Base-by-base conservation (phyloP, 768 basidiomycete genomes). In the Termitomyces sp. region DNA sequence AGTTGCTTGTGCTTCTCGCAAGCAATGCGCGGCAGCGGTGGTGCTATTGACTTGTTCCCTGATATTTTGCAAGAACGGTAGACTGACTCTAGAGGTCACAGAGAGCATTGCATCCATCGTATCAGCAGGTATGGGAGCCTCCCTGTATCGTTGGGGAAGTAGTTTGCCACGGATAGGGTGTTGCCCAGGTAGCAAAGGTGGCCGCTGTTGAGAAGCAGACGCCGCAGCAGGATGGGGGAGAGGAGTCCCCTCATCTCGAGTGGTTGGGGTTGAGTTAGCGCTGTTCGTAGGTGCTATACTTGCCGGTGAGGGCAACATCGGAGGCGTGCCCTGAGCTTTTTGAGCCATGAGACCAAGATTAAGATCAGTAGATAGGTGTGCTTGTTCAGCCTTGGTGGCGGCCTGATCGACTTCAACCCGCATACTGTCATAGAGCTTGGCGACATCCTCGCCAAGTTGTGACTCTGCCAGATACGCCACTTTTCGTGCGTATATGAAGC, bases 251-350 rank as follows among this genome's bases (percentile, higher is more conserved):
- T 76, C 80, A 52, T 84, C 81, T 56, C 83, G 82, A 62, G 80
- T 84, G 42, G 83, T 86, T 9, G 91, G 91, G 0, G 90, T 92
- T 14, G 90, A 92, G 65, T 89, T 90, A 57, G 88, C 84, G 67
- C 90, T 92, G 66, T 80, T 86, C 7, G 83, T 77, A 15, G 86
- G 78, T 12, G 79, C 83, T 60, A 87, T 86, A 69, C 86, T 89
- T 10, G 86, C 88, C 2, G 88, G 88, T 40, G 89, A 91, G 42
- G 89, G 91, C 49, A 92, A 83, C 91, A 91, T 91, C 37, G 85
- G 84, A 37, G 89, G 88, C 0, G 86, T 86, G 6, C 73, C 68
- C 56, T 80, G 76, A 7, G 74, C 69, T 65, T 79, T 81, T 60
- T 73, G 68, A 63, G 70, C 72, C 12, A 72, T 61, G 61, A 73